phyloP scores from a whole-genome alignment of 2,329 filamentous ascomycete species.

The Colletotrichum chlorophyti region DNA sequence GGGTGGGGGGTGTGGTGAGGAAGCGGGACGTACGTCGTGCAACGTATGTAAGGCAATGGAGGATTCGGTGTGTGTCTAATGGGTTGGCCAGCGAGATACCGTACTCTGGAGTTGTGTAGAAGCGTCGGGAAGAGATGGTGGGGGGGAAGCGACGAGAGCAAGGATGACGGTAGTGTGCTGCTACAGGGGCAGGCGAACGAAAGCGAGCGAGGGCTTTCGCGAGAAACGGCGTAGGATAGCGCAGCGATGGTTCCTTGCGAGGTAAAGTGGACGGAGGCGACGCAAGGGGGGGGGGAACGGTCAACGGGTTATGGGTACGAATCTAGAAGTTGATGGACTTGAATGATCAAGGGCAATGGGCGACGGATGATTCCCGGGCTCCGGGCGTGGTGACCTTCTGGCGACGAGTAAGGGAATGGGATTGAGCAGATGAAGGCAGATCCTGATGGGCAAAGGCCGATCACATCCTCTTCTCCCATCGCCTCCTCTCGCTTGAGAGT shows the following conservation, averaged over 20 bases:
- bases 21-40: constrained; percentile 23
- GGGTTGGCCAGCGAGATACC: constrained; percentile 14
- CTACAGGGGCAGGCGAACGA: background rate
- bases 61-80: constrained; percentile 18
- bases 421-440: constrained; percentile 24
- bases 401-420: constrained; percentile 1
- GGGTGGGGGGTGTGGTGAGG: background rate
- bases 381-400: constrained; percentile 6
- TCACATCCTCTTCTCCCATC: background rate
- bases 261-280: constrained; percentile 10
- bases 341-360: constrained; percentile 8
- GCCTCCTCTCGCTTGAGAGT: constrained; percentile 3
- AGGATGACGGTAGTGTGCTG: constrained; percentile 14
- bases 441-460: constrained; percentile 8
- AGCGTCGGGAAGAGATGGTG: constrained; percentile 7
- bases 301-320: background rate
- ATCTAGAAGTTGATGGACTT: background rate
- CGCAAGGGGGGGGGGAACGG: constrained; percentile 3
- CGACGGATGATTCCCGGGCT: constrained; percentile 16
- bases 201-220: background rate
- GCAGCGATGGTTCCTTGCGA: background rate
- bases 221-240: constrained; percentile 6
- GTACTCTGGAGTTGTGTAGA: too few species aligned
- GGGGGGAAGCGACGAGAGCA: constrained; percentile 21
- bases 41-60: too few species aligned